Conservation (phyloP, 148 eudicot species). For the Gaultheria prostrata region DNA sequence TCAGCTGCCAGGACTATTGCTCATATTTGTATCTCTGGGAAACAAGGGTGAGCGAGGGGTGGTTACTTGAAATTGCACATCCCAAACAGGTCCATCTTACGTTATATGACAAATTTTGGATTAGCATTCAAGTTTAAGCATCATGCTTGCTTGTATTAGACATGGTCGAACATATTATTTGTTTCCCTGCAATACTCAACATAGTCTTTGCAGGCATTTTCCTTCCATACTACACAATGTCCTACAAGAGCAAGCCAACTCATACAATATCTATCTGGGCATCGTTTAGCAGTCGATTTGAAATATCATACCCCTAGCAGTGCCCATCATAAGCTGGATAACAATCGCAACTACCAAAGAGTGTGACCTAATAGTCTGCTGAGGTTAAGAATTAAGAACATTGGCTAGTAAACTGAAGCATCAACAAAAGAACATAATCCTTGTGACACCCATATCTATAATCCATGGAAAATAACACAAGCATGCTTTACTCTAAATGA, state of each 20-base stretch:
- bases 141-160: conserved; percentile 2
- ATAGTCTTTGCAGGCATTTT: not conserved
- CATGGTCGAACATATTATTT: not conserved
- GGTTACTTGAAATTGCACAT: not conserved
- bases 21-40: not conserved
- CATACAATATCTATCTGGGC: not conserved
- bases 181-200: not conserved
- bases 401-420: not conserved
- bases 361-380: not conserved
- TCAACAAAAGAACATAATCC: not conserved
- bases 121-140: not conserved
- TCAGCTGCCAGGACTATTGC: not conserved
- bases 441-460: not conserved
- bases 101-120: not conserved
- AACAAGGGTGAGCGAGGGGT: not conserved
- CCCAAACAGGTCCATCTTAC: not conserved
- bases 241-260: not conserved
- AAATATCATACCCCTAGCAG: not conserved
- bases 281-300: not conserved
- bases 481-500: conserved; percentile 3
- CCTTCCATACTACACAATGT: not conserved
- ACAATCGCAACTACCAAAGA: not conserved
- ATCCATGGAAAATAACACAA: not conserved
- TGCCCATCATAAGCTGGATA: not conserved
- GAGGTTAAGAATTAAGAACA: not conserved